Conservation (phyloP, 2,329 filamentous ascomycete species). For the Cordyceps cateniannulata region DNA sequence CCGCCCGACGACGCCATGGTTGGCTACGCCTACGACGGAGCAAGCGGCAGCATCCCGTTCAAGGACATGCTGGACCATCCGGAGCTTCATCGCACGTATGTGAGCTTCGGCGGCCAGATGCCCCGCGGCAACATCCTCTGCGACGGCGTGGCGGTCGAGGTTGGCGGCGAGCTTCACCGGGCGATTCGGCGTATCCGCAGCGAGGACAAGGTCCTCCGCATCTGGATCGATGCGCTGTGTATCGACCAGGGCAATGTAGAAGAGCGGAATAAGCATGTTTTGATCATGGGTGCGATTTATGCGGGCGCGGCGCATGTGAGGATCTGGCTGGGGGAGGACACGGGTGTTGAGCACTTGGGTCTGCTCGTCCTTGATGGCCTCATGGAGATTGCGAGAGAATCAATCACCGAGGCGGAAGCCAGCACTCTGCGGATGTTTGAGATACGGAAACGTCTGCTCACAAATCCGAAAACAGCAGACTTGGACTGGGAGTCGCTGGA, state of each 20-base stretch:
- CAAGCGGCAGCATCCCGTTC: neutral
- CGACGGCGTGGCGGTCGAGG: conserved; percentile 2
- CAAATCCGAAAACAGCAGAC: neutral
- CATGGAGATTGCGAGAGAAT: neutral
- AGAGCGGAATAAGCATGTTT: conserved; percentile 15
- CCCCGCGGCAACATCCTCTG: neutral
- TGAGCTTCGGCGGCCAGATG: neutral
- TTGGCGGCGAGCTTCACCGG: conserved; percentile 13
- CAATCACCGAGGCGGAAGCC: neutral
- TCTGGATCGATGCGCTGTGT: conserved; percentile 15
- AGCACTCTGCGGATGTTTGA: neutral
- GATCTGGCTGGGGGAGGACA: conserved; percentile 14
- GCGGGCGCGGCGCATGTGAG: conserved; percentile 8
- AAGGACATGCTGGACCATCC: neutral
- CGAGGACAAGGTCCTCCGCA: neutral
- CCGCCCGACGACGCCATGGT: neutral
- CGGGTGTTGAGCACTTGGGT: conserved; percentile 7
- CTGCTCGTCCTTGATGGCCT: neutral
- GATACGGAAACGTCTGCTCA: neutral
- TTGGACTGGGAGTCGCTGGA: neutral
- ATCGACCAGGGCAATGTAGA: conserved; percentile 14
- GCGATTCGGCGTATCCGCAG: conserved; percentile 8
- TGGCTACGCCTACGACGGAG: neutral
- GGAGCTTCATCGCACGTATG: neutral
- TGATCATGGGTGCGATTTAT: conserved; percentile 13